Conservation (phyloP, 768 basidiomycete genomes). For the Sistotremastrum niveocremeum region DNA sequence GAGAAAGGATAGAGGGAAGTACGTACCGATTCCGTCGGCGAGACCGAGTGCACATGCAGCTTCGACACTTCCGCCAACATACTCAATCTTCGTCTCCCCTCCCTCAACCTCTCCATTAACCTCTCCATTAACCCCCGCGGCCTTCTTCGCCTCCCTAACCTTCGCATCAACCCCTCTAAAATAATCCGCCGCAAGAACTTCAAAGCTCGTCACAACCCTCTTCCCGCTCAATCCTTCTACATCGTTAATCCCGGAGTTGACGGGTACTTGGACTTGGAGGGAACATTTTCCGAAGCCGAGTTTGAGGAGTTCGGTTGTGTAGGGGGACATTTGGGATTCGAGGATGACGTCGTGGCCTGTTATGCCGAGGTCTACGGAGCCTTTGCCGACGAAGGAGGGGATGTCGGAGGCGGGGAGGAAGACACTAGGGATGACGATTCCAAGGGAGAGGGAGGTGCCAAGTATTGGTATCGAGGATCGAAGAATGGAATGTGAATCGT, state of each 20-base stretch:
- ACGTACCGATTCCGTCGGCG: constrained; percentile 90
- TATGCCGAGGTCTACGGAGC: constrained; percentile 92
- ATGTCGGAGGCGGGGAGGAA: constrained; percentile 97
- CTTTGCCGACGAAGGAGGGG: constrained; percentile 96
- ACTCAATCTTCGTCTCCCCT: constrained; percentile 73
- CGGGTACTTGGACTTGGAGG: constrained; percentile 85
- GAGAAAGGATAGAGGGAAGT: neutral
- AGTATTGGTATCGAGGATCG: too few species aligned
- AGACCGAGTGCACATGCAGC: constrained; percentile 93
- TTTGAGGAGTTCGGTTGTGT: constrained; percentile 65
- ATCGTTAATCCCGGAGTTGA: constrained; percentile 48
- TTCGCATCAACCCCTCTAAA: constrained; percentile 54
- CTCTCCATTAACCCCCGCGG: neutral
- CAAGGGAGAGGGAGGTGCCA: too few species aligned
- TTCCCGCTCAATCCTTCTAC: constrained; percentile 80
- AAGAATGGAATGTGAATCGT: too few species aligned
- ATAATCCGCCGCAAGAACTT: constrained; percentile 70
- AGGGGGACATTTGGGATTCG: constrained; percentile 69
- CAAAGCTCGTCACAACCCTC: constrained; percentile 89
- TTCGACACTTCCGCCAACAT: constrained; percentile 95
- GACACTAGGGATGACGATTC: constrained; percentile 37
- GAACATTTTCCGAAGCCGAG: constrained; percentile 90
- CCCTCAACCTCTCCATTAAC: constrained; percentile 25
- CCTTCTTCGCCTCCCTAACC: constrained; percentile 9
- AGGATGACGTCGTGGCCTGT: constrained; percentile 97